A percentile compares a stretch with the other conserved stretches of the same genome.
Evolutionary conservation across 23 red algal genomes (phyloP).

Genomic region (Pyropia haitanensis): DNA sequence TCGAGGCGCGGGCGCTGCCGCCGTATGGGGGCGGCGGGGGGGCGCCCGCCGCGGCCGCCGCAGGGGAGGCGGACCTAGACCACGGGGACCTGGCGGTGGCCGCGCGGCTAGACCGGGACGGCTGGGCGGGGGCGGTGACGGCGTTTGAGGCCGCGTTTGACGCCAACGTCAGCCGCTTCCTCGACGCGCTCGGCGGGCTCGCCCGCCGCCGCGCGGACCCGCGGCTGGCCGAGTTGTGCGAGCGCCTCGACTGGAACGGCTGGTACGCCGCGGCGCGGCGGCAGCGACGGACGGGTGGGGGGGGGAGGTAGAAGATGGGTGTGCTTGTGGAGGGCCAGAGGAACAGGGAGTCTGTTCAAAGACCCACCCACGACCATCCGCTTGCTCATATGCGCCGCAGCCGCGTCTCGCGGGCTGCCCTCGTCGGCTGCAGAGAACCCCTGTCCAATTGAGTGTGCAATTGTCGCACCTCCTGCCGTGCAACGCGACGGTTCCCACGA

Average conservation of each 20-base stretch:
- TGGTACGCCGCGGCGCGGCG: slow-evolving; percentile 2
- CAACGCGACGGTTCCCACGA: too few relatives aligned
- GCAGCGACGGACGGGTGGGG: too few relatives aligned
- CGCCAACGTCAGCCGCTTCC: slow-evolving; percentile 9
- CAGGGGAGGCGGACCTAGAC: neutral
- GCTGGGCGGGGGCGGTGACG: neutral
- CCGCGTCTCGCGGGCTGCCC: too few relatives aligned
- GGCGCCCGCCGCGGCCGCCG: neutral
- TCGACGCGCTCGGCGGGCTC: slow-evolving; percentile 13
- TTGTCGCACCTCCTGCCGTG: too few relatives aligned
- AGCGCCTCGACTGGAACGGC: slow-evolving; percentile 16
- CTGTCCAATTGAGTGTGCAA: too few relatives aligned
- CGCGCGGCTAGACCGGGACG: neutral
- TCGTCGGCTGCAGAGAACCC: too few relatives aligned
- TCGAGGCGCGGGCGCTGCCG: neutral
- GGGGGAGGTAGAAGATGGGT: too few relatives aligned
- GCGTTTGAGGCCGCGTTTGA: slow-evolving; percentile 3
- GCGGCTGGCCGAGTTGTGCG: slow-evolving; percentile 13
- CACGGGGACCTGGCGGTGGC: neutral
- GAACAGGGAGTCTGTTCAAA: too few relatives aligned
- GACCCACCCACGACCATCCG: too few relatives aligned
- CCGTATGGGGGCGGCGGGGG: neutral
- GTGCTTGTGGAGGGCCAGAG: too few relatives aligned
- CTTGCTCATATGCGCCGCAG: too few relatives aligned
- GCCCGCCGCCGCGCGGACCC: slow-evolving; percentile 5